These are phyloP conservation scores for Cornus controversa DNA, from an alignment of 148 eudicot genomes.

Conservation along the genomic window DNA sequence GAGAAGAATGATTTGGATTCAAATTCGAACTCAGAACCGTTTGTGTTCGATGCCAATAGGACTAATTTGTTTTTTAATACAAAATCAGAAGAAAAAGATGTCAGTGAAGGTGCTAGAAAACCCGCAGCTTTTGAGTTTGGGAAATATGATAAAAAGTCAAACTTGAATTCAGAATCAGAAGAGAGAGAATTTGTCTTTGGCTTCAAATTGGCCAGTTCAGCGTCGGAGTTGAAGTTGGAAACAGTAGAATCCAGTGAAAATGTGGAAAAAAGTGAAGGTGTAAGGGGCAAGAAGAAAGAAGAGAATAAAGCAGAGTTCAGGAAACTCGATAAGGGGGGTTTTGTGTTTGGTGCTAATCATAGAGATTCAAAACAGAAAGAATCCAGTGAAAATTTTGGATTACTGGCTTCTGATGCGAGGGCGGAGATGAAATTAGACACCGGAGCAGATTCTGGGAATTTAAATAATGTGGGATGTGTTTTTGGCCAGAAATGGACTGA, in stretches of 20 bases:
- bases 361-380: slow-evolving; percentile 7
- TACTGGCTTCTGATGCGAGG: slow-evolving; percentile 4
- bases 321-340: slow-evolving; percentile 1
- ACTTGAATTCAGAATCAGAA: not conserved
- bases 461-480: slow-evolving; percentile 1
- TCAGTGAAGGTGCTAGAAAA: not conserved
- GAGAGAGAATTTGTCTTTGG: not conserved
- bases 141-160: not conserved
- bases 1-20: not conserved
- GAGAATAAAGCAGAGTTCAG: slow-evolving; percentile 6
- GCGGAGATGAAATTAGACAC: slow-evolving; percentile 1
- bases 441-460: slow-evolving; percentile 4
- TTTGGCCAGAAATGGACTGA: not conserved
- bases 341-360: slow-evolving; percentile 10
- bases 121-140: not conserved
- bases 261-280: not conserved
- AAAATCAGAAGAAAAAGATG: not conserved
- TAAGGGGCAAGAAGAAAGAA: not conserved
- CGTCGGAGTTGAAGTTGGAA: not conserved
- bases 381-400: slow-evolving; percentile 15
- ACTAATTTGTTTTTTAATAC: not conserved
- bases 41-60: not conserved
- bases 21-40: not conserved
- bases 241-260: not conserved
- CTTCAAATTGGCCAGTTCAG: not conserved